Evolutionary conservation across 345 rosid genomes (phyloP).

Genomic region (Arabidopsis arenosa): DNA sequence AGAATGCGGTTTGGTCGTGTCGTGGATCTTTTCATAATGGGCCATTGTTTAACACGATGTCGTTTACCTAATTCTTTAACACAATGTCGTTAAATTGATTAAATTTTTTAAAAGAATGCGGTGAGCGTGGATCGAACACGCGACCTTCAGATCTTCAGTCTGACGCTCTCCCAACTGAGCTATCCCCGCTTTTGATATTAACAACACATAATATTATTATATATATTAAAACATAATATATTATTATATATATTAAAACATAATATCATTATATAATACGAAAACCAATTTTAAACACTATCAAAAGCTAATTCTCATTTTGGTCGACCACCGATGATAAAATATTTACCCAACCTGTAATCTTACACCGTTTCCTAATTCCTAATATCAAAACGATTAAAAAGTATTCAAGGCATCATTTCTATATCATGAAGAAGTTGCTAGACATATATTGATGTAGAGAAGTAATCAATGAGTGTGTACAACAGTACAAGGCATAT

Average conservation of each 20-base stretch:
- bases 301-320: too few species aligned
- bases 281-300: too few species aligned
- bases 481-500: neutral
- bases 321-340: too few species aligned
- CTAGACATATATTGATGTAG: neutral
- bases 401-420: too few species aligned
- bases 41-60: neutral
- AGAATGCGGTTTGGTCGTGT: neutral
- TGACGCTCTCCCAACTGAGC: conserved; percentile 95
- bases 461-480: conserved; percentile 21
- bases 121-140: conserved; percentile 97
- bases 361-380: too few species aligned
- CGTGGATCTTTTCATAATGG: neutral
- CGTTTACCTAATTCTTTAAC: neutral
- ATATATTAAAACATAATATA: too few species aligned
- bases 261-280: too few species aligned
- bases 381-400: too few species aligned
- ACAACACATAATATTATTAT: too few species aligned
- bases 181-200: conserved; percentile 62
- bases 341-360: too few species aligned
- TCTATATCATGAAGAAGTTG: neutral
- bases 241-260: too few species aligned
- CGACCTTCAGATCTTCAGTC: conserved; percentile 99
- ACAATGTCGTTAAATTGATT: too few species aligned
- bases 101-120: conserved; percentile 42